Evolutionary conservation across 352 stramenopile genomes (phyloP).

Genomic region (Pythium insidiosum): DNA sequence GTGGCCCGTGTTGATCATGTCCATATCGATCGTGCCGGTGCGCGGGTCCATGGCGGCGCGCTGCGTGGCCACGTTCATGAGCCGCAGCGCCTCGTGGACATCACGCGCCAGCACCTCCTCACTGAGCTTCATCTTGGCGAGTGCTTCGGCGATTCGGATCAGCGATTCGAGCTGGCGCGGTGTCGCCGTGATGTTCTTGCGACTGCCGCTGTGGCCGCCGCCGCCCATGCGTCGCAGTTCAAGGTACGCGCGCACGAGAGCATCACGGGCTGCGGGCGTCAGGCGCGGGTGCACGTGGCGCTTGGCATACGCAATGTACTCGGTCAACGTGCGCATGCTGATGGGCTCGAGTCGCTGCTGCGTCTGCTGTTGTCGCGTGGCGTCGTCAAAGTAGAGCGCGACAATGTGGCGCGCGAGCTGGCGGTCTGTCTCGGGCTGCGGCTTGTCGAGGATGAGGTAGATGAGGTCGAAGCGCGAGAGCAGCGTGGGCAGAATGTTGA

Average conservation of each 20-base stretch:
- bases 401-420: slow-evolving; percentile 97
- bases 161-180: slow-evolving; percentile 97
- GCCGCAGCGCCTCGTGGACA: slow-evolving; percentile 92
- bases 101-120: slow-evolving; percentile 64
- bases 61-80: slow-evolving; percentile 98
- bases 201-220: slow-evolving; percentile 39
- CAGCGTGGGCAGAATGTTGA: slow-evolving; percentile 96
- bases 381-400: slow-evolving; percentile 92
- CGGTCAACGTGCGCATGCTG: slow-evolving; percentile 77
- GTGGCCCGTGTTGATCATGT: slow-evolving; percentile 97
- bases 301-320: slow-evolving; percentile 97
- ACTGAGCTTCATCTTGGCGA: slow-evolving; percentile 93
- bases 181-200: slow-evolving; percentile 97
- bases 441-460: slow-evolving; percentile 98
- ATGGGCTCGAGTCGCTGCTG: slow-evolving; percentile 46
- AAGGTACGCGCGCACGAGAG: slow-evolving; percentile 93
- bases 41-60: slow-evolving; percentile 95
- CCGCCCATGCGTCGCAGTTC: slow-evolving; percentile 78
- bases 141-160: slow-evolving; percentile 96
- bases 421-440: slow-evolving; percentile 90
- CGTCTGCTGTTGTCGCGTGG: slow-evolving; percentile 33
- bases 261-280: slow-evolving; percentile 82
- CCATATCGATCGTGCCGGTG: slow-evolving; percentile 99
- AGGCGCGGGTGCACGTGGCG: slow-evolving; percentile 89
- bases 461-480: slow-evolving; percentile 99